Evolutionary conservation across 2,329 filamentous ascomycete species (phyloP), one percentile per base, ranked within the genome.

Genomic region (Clonostachys solani): DNA sequence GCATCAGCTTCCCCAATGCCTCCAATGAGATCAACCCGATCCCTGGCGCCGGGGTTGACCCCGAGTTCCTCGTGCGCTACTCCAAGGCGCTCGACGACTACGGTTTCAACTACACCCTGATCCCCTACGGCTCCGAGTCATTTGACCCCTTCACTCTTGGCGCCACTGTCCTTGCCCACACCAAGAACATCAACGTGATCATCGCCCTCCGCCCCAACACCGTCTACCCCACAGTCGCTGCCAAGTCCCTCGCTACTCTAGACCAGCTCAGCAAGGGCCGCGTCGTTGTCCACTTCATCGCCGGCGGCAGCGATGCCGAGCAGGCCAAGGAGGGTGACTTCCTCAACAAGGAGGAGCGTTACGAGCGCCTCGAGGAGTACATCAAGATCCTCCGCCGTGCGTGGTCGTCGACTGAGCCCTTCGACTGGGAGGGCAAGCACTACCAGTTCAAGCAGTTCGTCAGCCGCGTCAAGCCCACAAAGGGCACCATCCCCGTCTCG

Each of bases 241-340:
- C 80, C 40, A 83, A 83, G 60, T 73, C 77, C 5, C 71, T 84
- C 2, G 78, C 80, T 3, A 83, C 80, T 0, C 73, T 84, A 0
- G 79, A 83, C 52, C 80, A 83, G 52, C 73, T 83, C 23, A 76
- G 75, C 57, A 62, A 60, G 4, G 80, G 80, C 10, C 74, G 80
- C 9, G 79, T 73, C 4, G 79, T 83, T 0, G 80, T 83, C 12
- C 80, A 84, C 54, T 81, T 83, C 56, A 83, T 84, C 51, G 80
- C 80, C 1, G 80, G 80, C 33, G 80, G 80, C 42, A 81, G 72
- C 48, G 80, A 84, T 47, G 73, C 61, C 5, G 80, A 84, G 51
- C 80, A 84, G 59, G 78, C 78, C 2, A 70, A 68, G 23, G 80
- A 83, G 57, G 80, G 80, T 10, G 80, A 84, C 52, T 83, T 80